Base-by-base conservation (phyloP, 139 green algal genomes). In the Auxenochlorella protothecoides region DNA sequence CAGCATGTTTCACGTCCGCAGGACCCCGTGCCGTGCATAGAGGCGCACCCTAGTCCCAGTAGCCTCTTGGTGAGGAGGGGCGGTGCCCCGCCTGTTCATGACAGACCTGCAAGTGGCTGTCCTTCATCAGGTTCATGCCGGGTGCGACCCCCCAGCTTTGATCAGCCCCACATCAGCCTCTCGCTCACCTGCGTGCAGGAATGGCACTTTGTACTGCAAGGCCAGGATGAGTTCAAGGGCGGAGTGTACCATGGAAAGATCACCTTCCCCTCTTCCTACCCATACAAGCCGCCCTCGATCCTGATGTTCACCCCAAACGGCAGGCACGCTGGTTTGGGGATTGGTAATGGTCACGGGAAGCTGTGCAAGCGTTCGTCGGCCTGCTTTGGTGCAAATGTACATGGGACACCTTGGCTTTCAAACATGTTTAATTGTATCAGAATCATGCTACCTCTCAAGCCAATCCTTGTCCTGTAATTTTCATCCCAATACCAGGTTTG, bases 281-380 rank as follows among this genome's bases (percentile, higher is more conserved):
- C 84, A 2, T 89, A 74, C 80, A 95, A 84, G 62, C 80, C 84
- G 5, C 84, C 84, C 13, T 70, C 69, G 15, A 84, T 89, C 53
- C 55, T 77, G 5, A 86, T 97, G 69, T 74, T 93, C 55, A 97
- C 91, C 0, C 91, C 91, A 10, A 96, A 86, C 68, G 91, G 91
- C 16, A 72, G 81, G 55, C 86, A 73, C 53, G 63, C 63, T 64
- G 59, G 12, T 64, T 13, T 64, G 59, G 59, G 59, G 12, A 64
- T n/a, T 64, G 12, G 12, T 64, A 13, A 64, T 64, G 27, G 27
- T 44, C 27, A 44, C 27, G 27, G 27, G 27, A 44, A 44, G 27
- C 27, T 44, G 27, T 44, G 27, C 27, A 44, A 44, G 27, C 27
- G 27, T 44, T 44, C 27, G 27, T 44, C 27, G 27, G 27, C 27